These are phyloP conservation scores for Cryphonectria radicalis DNA, from an alignment of 2,329 filamentous ascomycete genomes.

Conservation along the genomic window DNA sequence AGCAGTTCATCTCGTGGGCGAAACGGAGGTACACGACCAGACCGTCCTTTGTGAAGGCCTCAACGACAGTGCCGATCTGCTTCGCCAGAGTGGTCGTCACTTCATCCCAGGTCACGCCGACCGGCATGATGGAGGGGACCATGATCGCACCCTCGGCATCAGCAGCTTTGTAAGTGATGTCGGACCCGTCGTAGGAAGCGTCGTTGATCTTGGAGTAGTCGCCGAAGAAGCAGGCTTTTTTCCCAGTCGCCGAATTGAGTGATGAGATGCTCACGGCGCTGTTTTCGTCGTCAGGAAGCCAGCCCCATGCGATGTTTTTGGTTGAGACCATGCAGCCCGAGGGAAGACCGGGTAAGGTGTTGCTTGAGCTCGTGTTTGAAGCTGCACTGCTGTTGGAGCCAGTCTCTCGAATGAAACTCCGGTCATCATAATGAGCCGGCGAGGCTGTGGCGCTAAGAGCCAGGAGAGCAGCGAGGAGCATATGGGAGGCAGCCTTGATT, in stretches of 20 bases:
- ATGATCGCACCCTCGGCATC: constrained; percentile 32
- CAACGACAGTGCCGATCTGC: constrained; percentile 27
- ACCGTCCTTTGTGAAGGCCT: constrained; percentile 28
- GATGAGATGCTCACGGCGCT: constrained; percentile 29
- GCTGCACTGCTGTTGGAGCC: neutral
- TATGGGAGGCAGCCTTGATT: neutral
- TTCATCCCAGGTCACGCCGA: constrained; percentile 29
- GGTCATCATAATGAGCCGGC: neutral
- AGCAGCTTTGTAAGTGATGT: constrained; percentile 27
- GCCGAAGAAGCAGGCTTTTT: constrained; percentile 33
- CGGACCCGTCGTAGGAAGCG: constrained; percentile 31
- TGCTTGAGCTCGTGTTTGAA: constrained; percentile 3
- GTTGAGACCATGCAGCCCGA: constrained; percentile 8
- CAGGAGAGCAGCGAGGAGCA: neutral
- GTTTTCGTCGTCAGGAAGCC: constrained; percentile 32
- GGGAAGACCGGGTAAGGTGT: constrained; percentile 3
- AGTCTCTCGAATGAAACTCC: neutral
- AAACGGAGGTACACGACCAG: constrained; percentile 32
- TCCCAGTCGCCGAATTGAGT: constrained; percentile 23
- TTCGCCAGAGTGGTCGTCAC: constrained; percentile 24
- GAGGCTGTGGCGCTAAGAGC: neutral
- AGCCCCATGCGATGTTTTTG: constrained; percentile 34
- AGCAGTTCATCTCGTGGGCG: constrained; percentile 34
- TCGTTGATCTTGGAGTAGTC: constrained; percentile 34
- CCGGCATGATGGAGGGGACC: constrained; percentile 34